Evolutionary conservation across 2,329 filamentous ascomycete genomes (phyloP), one percentile per base, ranked within the genome.

Genomic region (Apiospora arundinis): DNA sequence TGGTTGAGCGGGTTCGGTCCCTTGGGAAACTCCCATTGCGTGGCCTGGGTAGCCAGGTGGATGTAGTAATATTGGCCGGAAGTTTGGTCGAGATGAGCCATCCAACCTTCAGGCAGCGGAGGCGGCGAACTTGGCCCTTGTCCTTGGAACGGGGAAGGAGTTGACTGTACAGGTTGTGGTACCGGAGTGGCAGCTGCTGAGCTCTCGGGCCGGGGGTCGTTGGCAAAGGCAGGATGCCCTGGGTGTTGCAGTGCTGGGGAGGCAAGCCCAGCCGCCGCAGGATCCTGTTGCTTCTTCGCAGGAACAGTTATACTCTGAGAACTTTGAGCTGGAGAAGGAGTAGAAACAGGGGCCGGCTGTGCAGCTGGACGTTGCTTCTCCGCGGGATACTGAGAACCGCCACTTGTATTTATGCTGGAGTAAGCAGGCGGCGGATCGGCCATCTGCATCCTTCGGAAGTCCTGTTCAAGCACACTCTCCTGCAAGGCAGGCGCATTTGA

Each of bases 1-100:
- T 97, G 89, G 74, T 94, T 93, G 70, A 98, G 87, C 0, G 95
- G 95, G 32, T 94, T 97, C 0, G 95, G 95, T 0, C 95, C 95
- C 83, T 98, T 98, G 40, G 96, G 96, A 76, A 98, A 98, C 78
- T 99, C 96, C 96, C 96, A 99, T 80, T 99, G 96, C 0, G 96
- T 99, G 2, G 95, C 94, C 80, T 98, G 96, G 0, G 94, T 95
- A 1, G 95, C 93, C 42, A 99, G 87, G 81, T 99, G 96, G 72
- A 99, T 99, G 79, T 99, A 99, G 82, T 99, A 99, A 82, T 98
- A 99, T 79, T 98, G 95, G 1, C 96, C 96, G 2, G 95, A 98
- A 79, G 93, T 97, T 75, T 94, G 93, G 80, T 99, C 96, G 5
- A 98, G 87, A 81, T 98, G 96, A 25, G 96, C 94, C 78, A 99